Percentiles rank a stretch among this genome's conserved stretches.
These are phyloP conservation scores for Lavandula angustifolia DNA, from an alignment of 257 asterid species.

Conservation along the genomic window DNA sequence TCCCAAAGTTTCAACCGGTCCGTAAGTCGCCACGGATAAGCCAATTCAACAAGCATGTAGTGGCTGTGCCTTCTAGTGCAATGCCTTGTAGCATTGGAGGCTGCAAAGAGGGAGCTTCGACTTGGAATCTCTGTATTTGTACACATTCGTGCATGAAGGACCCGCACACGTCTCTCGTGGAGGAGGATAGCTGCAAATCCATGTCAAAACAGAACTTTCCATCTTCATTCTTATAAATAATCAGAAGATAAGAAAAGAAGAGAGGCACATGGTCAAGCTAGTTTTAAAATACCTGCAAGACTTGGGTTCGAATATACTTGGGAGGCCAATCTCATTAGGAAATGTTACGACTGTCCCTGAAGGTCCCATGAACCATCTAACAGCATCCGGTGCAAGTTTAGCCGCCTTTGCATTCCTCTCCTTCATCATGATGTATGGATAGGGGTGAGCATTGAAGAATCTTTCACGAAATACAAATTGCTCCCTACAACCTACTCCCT, in stretches of 20 bases:
- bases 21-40: not conserved
- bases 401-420: conserved; percentile 55
- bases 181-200: conserved; percentile 68
- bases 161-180: conserved; percentile 80
- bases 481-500: not conserved
- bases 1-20: too few species aligned
- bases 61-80: conserved; percentile 42
- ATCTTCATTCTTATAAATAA: too few species aligned
- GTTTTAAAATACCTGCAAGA: conserved; percentile 52
- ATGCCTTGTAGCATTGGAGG: conserved; percentile 74
- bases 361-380: conserved; percentile 86
- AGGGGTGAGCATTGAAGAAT: conserved; percentile 10
- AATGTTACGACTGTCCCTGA: conserved; percentile 80
- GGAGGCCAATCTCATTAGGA: conserved; percentile 83
- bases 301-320: conserved; percentile 70
- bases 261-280: not conserved
- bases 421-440: conserved; percentile 38
- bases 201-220: conserved; percentile 14
- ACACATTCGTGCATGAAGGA: conserved; percentile 71
- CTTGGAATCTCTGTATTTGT: conserved; percentile 75
- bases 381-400: conserved; percentile 46
- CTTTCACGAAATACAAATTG: not conserved
- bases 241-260: not conserved
- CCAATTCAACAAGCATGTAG: conserved; percentile 47
- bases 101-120: conserved; percentile 82